phyloP scores from a whole-genome alignment of 441 rosid species.

The Euphorbia celastroides region DNA sequence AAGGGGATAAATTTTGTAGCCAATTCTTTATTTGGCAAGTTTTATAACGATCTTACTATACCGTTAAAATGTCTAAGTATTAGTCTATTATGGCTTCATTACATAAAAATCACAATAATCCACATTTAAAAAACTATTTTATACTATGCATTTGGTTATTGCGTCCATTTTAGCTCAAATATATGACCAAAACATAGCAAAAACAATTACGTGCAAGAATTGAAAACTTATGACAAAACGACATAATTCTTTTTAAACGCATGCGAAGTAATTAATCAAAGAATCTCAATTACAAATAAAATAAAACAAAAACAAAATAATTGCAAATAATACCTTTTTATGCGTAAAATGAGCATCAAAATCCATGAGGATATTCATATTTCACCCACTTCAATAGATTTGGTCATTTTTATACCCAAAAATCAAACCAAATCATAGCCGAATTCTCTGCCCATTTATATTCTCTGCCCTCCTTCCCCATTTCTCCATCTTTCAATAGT shows the following conservation, averaged over 20 bases:
- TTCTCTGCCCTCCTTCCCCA: slow-evolving; percentile 1
- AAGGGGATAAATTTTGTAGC: too few species aligned
- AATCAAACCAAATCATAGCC: slow-evolving; percentile 15
- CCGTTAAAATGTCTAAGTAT: too few species aligned
- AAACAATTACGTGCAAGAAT: neutral
- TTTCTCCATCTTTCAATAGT: neutral
- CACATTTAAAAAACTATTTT: too few species aligned
- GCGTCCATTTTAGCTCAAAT: neutral
- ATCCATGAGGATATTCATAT: slow-evolving; percentile 26
- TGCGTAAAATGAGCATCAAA: neutral
- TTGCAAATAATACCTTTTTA: neutral
- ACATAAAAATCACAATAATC: too few species aligned
- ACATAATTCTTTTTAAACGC: neutral
- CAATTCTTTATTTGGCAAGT: too few species aligned
- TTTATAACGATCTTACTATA: too few species aligned
- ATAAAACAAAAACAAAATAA: too few species aligned
- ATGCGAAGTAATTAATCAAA: neutral
- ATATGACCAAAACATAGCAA: neutral
- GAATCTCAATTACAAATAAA: neutral
- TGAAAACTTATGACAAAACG: neutral
- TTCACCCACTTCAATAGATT: slow-evolving; percentile 28
- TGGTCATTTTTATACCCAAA: slow-evolving; percentile 14
- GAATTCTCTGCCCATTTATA: slow-evolving; percentile 29
- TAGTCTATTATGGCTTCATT: too few species aligned
- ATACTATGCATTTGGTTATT: too few species aligned